Evolutionary conservation across 179 eudicot species (phyloP), one percentile per base, ranked within the genome.

Genomic region (Corrigiola litoralis): DNA sequence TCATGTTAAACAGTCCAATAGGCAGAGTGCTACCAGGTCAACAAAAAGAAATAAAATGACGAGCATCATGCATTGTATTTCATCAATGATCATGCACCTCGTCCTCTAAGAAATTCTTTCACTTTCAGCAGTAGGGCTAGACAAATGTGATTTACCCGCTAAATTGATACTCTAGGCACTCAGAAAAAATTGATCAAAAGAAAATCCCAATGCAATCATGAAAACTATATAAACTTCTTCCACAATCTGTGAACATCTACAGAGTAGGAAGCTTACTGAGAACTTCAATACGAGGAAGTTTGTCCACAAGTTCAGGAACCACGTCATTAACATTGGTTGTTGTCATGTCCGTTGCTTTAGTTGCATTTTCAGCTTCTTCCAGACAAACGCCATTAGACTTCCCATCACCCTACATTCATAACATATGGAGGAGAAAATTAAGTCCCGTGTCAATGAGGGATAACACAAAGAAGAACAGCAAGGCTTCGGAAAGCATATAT

Each of bases 401-500:
- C 37, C 77, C 84, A 29, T 81, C 86, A 46, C 82, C 88, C 97
- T 90, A 73, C 17, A 69, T n/a, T 36, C 46, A 69, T 53, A 74
- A 66, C 14, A 10, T 63, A 16, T 16, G 34, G 2, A 50, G 55
- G 24, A 18, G 47, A 18, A 48, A 62, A 44, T 34, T 13, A 42
- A 24, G 60, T 17, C 32, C 48, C 32, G 37, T 13, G 31, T 65
- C 2, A n/a, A 46, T 28, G 28, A 27, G 6, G 34, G 58, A 47
- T 12, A 61, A 3, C 45, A 61, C 14, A 42, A 32, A 6, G 14
- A 49, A n/a, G 2, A 48, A 20, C 33, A 50, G 4, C 17, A 10
- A 66, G 11, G 13, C 33, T n/a, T 31, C 18, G n/a, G 16, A 51
- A 25, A 54, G 27, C 64, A 57, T 16, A 44, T 36, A 4, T 23